Base-by-base conservation (phyloP, 2,329 filamentous ascomycete species). In the Didymellaceae sp. region DNA sequence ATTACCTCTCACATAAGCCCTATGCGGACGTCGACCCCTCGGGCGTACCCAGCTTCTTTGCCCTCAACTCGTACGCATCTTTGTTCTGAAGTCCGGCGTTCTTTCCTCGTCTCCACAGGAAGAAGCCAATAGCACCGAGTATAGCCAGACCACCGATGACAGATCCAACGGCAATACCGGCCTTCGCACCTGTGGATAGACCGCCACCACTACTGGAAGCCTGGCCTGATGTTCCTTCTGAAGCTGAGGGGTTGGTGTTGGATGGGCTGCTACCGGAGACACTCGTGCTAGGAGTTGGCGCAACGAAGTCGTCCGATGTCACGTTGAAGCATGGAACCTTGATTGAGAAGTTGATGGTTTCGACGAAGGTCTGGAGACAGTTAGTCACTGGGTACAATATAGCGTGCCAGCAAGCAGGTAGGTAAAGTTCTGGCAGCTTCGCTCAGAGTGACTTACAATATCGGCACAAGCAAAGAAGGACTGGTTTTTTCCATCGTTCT, bases 391-490 rank as follows among this genome's bases (percentile, higher is more conserved):
- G 5, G 31, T 8, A 30, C n/a, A n/a, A n/a, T n/a, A n/a, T n/a
- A n/a, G n/a, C n/a, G n/a, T n/a, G n/a, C n/a, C n/a, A n/a, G n/a
- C n/a, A n/a, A n/a, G n/a, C n/a, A n/a, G n/a, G 13, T 14, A 21
- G 20, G 5, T 14, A 13, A 8, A 4, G n/a, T 13, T 20, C 13
- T 10, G 6, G 6, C 3, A 24, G 20, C 8, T 3, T 7, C 2
- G 11, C n/a, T n/a, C n/a, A 22, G 11, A n/a, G 11, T 26, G 18
- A 61, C 57, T 20, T 42, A 68, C 63, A n/a, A 79, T 68, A 46
- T 80, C 77, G 1, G 77, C 71, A 52, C 77, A 80, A 6, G 77
- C 77, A 54, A 78, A 80, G 62, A 75, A 79, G 0, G 74, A 77
- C 50, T 76, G 64, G 44, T 68, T 68, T 1, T 61, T 63, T 8